phyloP scores from a whole-genome alignment of 2,329 filamentous ascomycete species.

The Dichotomopilus funicola region DNA sequence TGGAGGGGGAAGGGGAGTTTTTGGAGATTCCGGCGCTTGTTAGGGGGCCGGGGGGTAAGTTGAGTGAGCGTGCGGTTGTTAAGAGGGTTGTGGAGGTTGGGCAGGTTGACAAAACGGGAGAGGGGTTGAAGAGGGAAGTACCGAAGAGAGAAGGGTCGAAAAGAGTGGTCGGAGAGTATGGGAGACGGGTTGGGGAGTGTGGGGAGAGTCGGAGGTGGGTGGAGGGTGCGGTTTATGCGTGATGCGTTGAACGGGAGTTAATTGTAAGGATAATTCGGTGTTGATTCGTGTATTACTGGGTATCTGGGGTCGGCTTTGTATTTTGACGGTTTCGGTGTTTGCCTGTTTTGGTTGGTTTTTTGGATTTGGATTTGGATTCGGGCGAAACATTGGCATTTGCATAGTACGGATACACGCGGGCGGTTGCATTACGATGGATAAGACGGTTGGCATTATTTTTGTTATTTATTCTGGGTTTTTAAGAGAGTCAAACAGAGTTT shows the following conservation, averaged over 20 bases:
- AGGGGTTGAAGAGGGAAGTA: constrained; percentile 1
- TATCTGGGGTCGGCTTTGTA: no score
- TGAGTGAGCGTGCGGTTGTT: no score
- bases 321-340: no score
- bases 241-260: background rate
- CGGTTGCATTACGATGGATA: background rate
- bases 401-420: no score
- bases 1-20: constrained; percentile 20
- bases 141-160: background rate
- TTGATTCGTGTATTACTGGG: no score
- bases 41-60: background rate
- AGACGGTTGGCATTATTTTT: no score
- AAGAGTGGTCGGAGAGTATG: background rate
- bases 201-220: background rate
- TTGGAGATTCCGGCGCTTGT: constrained; percentile 23
- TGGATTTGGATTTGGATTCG: background rate
- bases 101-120: no score
- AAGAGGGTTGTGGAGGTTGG: no score
- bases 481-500: no score
- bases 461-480: no score
- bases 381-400: background rate
- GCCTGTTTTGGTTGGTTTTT: background rate
- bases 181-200: background rate
- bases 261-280: no score
- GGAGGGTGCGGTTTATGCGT: background rate